Evolutionary conservation across 768 basidiomycete species (phyloP).

Genomic region (Leccinellum luteum): DNA sequence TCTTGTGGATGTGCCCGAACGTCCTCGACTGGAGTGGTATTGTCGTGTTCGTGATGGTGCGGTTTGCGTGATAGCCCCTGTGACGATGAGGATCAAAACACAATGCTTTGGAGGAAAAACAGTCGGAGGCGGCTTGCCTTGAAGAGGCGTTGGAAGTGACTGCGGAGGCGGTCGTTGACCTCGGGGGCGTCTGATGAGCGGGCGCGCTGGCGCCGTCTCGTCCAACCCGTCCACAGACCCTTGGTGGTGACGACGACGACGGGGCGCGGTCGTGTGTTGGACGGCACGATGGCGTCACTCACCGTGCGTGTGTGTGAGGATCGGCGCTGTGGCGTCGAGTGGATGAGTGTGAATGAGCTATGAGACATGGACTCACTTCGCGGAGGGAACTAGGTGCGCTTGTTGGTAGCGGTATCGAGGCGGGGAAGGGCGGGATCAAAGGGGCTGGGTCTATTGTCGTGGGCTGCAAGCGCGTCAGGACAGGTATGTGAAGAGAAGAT

Average conservation of each 20-base stretch:
- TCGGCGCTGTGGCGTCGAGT: conserved; percentile 10
- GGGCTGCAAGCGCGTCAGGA: conserved; percentile 12
- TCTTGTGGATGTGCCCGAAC: conserved; percentile 3
- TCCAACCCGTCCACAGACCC: conserved; percentile 13
- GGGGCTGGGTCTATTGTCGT: background rate
- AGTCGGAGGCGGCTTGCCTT: conserved; percentile 7
- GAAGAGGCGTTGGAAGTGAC: conserved; percentile 15
- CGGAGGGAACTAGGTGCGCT: conserved; percentile 17
- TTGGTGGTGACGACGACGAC: background rate
- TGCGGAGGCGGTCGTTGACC: conserved; percentile 3
- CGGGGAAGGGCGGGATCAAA: conserved; percentile 8
- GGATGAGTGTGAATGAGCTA: background rate
- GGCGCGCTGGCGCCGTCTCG: background rate
- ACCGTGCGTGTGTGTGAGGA: background rate
- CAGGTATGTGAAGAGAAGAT: background rate
- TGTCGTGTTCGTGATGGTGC: background rate
- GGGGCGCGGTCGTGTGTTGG: background rate
- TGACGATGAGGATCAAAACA: conserved; percentile 2
- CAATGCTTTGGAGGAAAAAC: background rate
- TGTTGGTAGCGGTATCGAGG: conserved; percentile 20
- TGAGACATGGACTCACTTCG: conserved; percentile 9
- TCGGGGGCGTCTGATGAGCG: background rate
- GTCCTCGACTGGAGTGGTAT: background rate
- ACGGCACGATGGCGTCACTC: background rate
- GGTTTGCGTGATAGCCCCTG: conserved; percentile 9